These are phyloP conservation scores for Naganishia cerealis DNA, from an alignment of 1,284 basidiomycete genomes.

Conservation along the genomic window DNA sequence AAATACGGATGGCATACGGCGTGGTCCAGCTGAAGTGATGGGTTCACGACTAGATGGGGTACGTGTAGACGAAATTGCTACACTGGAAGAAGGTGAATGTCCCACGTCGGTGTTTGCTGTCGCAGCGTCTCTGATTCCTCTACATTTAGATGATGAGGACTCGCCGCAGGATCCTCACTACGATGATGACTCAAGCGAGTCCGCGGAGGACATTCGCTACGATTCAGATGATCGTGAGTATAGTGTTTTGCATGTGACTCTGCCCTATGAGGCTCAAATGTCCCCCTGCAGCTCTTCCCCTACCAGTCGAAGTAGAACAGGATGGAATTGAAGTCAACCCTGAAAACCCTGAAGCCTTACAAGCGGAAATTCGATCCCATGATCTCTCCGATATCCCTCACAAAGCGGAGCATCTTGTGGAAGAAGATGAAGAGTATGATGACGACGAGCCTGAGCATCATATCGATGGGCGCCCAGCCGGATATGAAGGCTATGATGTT, in stretches of 20 bases:
- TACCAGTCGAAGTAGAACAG: background rate
- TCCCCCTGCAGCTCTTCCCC: background rate
- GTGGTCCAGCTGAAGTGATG: constrained; percentile 14
- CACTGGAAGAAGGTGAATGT: constrained; percentile 28
- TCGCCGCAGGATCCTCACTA: constrained; percentile 23
- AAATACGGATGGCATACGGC: constrained; percentile 12
- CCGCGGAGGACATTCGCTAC: constrained; percentile 26
- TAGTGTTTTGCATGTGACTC: background rate
- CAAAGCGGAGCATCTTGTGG: background rate
- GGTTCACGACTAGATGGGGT: constrained; percentile 23
- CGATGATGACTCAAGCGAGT: constrained; percentile 20
- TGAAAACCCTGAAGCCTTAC: background rate
- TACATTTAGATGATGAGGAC: constrained; percentile 28
- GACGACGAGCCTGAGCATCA: constrained; percentile 25
- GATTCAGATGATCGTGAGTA: constrained; percentile 27
- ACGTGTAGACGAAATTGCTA: constrained; percentile 12
- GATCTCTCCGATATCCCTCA: constrained; percentile 20
- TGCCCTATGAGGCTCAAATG: background rate
- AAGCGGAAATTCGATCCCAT: constrained; percentile 24
- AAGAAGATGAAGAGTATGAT: constrained; percentile 29
- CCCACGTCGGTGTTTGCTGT: background rate
- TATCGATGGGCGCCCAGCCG: constrained; percentile 25
- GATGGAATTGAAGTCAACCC: constrained; percentile 14
- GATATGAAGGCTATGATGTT: constrained; percentile 28
- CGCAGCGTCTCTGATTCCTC: too few relatives aligned